Percentiles rank a stretch among this genome's conserved stretches.
Evolutionary conservation across 495 filamentous ascomycete genomes (phyloP).

Genomic region (Lentithecium fluviatile): DNA sequence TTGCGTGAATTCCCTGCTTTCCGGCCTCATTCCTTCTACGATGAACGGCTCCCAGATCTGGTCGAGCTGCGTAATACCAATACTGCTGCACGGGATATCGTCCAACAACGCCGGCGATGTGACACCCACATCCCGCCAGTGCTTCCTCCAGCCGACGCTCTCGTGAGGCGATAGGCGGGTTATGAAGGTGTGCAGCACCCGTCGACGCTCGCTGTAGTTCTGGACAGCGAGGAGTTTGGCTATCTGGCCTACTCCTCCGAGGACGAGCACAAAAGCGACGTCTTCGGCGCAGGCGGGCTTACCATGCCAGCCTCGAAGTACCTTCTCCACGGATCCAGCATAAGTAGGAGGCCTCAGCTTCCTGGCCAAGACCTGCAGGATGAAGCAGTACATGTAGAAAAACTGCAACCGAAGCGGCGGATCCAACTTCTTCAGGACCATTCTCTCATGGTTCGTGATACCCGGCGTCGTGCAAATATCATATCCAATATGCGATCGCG

Average conservation of each 20-base stretch:
- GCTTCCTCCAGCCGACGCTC: constrained; percentile 20
- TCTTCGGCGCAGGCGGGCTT: constrained; percentile 23
- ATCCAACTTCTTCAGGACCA: constrained; percentile 23
- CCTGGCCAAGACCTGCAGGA: constrained; percentile 27
- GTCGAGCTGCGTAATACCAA: constrained; percentile 32
- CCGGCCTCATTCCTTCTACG: constrained; percentile 19
- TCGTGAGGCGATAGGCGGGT: constrained; percentile 30
- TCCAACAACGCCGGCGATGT: constrained; percentile 26
- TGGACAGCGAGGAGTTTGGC: constrained; percentile 27
- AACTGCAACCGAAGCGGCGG: constrained; percentile 25
- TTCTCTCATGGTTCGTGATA: constrained; percentile 24
- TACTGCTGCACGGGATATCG: constrained; percentile 29
- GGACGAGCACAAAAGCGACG: constrained; percentile 32
- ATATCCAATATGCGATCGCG: constrained; percentile 25
- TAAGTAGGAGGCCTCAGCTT: constrained; percentile 31
- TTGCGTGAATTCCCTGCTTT: constrained; percentile 22
- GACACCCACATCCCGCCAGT: constrained; percentile 29
- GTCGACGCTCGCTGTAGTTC: constrained; percentile 30
- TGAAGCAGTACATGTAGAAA: constrained; percentile 36
- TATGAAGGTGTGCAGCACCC: constrained; percentile 27
- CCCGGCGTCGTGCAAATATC: constrained; percentile 28
- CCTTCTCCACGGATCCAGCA: constrained; percentile 29
- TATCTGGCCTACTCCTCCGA: constrained; percentile 29
- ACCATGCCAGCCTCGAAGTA: constrained; percentile 24
- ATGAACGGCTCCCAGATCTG: constrained; percentile 31